These are phyloP conservation scores for Cordyceps cicadae DNA, from an alignment of 2,329 filamentous ascomycete genomes.

Conservation along the genomic window DNA sequence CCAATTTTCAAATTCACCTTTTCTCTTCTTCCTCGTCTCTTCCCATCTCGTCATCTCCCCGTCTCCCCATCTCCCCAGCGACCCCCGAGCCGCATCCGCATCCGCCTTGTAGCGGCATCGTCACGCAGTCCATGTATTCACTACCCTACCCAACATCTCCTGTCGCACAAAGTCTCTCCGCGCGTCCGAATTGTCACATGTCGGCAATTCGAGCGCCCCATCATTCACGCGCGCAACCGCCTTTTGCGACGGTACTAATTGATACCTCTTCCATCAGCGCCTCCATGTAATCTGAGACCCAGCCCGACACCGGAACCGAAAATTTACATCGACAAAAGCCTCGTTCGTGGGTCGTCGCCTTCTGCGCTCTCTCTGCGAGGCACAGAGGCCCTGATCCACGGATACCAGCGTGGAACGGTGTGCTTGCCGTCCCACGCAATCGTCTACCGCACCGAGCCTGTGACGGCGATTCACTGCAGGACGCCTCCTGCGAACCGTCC, in stretches of 20 bases:
- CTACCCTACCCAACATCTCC: background rate
- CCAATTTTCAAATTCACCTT: background rate
- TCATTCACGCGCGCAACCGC: background rate
- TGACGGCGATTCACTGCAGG: constrained; percentile 17
- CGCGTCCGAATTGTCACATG: background rate
- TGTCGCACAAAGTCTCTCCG: background rate
- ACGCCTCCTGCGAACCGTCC: constrained; percentile 14
- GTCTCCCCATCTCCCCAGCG: background rate
- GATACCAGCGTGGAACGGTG: constrained; percentile 31
- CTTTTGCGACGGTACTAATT: background rate
- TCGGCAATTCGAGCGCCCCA: background rate
- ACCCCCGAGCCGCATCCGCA: background rate
- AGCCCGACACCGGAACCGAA: background rate
- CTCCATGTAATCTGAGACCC: constrained; percentile 9
- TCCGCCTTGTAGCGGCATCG: background rate
- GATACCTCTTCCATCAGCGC: constrained; percentile 1
- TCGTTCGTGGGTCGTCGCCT: constrained; percentile 20
- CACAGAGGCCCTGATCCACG: constrained; percentile 22
- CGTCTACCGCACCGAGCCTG: constrained; percentile 15
- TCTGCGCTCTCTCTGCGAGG: constrained; percentile 17
- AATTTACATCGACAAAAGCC: background rate
- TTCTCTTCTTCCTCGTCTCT: background rate
- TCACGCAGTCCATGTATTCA: background rate
- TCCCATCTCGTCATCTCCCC: too few species aligned
- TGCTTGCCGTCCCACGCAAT: constrained; percentile 30